A percentile compares a stretch with the other conserved stretches of the same genome.
Conservation (phyloP, 1,139 yeast genomes). For the Kodamaea suecica region DNA sequence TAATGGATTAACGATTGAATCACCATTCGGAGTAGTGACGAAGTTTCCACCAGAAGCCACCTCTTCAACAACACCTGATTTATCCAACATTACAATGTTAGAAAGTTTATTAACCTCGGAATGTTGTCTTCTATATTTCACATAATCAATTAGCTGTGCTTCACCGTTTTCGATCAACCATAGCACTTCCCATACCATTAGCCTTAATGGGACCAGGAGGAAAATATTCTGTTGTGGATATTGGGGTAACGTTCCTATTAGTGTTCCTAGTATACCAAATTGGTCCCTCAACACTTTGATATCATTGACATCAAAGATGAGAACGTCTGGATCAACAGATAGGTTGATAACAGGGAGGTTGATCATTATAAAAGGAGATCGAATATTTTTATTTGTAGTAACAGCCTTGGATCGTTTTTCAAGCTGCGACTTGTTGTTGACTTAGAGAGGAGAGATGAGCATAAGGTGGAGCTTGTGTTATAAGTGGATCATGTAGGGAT, state of each 20-base stretch:
- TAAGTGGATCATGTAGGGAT: too few relatives aligned
- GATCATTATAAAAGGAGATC: constrained; percentile 8
- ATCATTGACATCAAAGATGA: constrained; percentile 48
- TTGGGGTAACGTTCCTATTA: constrained; percentile 77
- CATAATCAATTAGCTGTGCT: constrained; percentile 36
- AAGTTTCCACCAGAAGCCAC: constrained; percentile 6
- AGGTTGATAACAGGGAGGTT: constrained; percentile 16
- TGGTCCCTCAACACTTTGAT: constrained; percentile 51
- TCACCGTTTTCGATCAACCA: constrained; percentile 53
- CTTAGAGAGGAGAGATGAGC: too few relatives aligned
- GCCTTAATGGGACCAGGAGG: constrained; percentile 74
- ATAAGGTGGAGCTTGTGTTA: too few relatives aligned
- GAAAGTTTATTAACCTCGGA: background rate
- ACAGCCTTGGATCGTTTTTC: too few relatives aligned
- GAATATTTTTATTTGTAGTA: background rate
- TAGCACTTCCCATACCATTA: constrained; percentile 69
- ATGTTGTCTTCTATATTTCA: constrained; percentile 18
- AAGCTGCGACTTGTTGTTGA: too few relatives aligned
- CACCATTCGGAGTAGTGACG: constrained; percentile 7
- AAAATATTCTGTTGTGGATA: constrained; percentile 92
- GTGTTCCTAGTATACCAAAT: constrained; percentile 62
- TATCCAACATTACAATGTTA: constrained; percentile 2
- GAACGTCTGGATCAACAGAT: constrained; percentile 29
- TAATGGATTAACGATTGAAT: background rate
- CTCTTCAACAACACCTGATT: constrained; percentile 3